Conservation (phyloP, 768 basidiomycete species). For the Favolaschia claudopus region DNA sequence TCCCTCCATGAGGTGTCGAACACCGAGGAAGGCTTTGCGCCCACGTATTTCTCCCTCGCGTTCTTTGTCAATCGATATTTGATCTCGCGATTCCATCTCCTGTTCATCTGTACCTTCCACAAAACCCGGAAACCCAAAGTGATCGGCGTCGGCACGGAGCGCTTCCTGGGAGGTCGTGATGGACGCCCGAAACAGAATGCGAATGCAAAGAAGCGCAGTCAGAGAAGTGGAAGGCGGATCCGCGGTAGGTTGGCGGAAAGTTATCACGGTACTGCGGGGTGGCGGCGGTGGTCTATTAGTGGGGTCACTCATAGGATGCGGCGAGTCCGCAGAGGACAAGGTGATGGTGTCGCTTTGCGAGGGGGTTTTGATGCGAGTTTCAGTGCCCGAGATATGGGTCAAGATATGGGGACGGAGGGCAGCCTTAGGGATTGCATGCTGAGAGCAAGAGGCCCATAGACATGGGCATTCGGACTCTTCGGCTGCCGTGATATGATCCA, state of each 20-base stretch:
- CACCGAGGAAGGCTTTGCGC: slow-evolving; percentile 71
- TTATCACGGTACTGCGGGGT: slow-evolving; percentile 66
- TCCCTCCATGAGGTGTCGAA: slow-evolving; percentile 65
- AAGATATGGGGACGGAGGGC: slow-evolving; percentile 72
- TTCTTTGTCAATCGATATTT: slow-evolving; percentile 59
- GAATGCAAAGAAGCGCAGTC: slow-evolving; percentile 82
- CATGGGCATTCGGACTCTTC: slow-evolving; percentile 62
- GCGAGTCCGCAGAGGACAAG: slow-evolving; percentile 59
- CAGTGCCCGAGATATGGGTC: slow-evolving; percentile 74
- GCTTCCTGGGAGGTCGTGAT: slow-evolving; percentile 74
- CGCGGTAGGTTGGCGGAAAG: slow-evolving; percentile 61
- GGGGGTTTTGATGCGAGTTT: slow-evolving; percentile 64
- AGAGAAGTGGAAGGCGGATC: slow-evolving; percentile 80
- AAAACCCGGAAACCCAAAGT: slow-evolving; percentile 89
- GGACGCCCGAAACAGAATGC: slow-evolving; percentile 82
- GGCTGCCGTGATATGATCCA: slow-evolving; percentile 59
- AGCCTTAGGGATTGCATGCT: slow-evolving; percentile 52
- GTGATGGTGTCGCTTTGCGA: slow-evolving; percentile 80
- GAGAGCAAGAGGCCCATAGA: slow-evolving; percentile 75
- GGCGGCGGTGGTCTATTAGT: slow-evolving; percentile 77
- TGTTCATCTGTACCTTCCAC: slow-evolving; percentile 82
- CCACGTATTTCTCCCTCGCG: slow-evolving; percentile 77
- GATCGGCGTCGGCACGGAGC: slow-evolving; percentile 80
- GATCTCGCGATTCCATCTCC: slow-evolving; percentile 54
- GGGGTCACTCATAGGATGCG: slow-evolving; percentile 66